Base-by-base conservation (phyloP, 2,329 filamentous ascomycete species). In the Didymella pinodella region DNA sequence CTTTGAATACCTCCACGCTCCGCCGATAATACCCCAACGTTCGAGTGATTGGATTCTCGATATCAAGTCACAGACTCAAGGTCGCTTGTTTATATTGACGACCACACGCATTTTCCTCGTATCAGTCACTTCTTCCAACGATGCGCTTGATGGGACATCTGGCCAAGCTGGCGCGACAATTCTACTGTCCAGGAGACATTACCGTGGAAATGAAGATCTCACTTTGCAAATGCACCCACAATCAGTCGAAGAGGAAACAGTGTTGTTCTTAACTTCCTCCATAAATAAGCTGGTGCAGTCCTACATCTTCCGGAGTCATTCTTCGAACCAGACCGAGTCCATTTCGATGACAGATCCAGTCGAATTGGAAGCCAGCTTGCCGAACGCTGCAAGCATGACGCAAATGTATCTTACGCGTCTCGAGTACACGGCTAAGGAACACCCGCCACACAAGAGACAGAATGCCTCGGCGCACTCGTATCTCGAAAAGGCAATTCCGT, bases 41-140 rank as follows among this genome's bases (percentile, higher is more conserved):
- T 71, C 72, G 0, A 40, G 65, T 3, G 70, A 79, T 57, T 82
- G 83, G 82, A 84, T 92, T 47, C 70, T 92, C 57, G 84, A 90
- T 66, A 68, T 88, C 1, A 80, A 81, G 62, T 66, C 74, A 8
- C 84, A 84, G 77, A 82, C 52, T 18, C 75, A 78, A 5, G 77
- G 79, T 26, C 81, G 85, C n/a, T 66, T 87, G 1, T 85, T 88
- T 56, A 76, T 90, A 10, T 75, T 91, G 44, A 91, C 87, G 1
- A 82, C 81, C 12, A 78, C 78, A 0, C 78, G 77, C 28, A 54
- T 90, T 0, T 76, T 83, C 32, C 80, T 84, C 77, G 64, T 86
- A n/a, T 77, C 82, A 47, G 67, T 84, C 18, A 70, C 63, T 7
- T 65, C 69, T 22, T 56, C 74, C 20, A 70, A 71, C 34, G 66